These are phyloP conservation scores for Microcera coccophila DNA, from an alignment of 2,329 filamentous ascomycete species.

Conservation along the genomic window DNA sequence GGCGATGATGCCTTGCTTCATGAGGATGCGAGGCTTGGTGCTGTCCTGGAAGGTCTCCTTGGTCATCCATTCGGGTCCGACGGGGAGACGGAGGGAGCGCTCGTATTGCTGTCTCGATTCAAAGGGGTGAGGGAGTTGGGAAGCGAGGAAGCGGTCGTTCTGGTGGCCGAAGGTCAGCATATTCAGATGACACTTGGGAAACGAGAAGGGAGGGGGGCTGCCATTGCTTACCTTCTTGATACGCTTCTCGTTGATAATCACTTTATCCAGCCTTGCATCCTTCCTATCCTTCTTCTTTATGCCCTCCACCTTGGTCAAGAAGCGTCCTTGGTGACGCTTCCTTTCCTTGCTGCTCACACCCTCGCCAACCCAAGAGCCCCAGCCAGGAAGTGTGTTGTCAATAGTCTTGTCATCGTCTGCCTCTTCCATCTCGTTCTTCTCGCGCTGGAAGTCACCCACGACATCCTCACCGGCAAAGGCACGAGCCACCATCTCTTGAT, in stretches of 20 bases:
- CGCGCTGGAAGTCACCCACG: conserved; percentile 70
- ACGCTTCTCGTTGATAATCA: conserved; percentile 89
- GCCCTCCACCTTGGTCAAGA: conserved; percentile 65
- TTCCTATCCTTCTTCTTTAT: conserved; percentile 72
- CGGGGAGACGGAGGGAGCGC: conserved; percentile 75
- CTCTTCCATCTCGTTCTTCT: conserved; percentile 68
- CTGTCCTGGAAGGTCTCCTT: conserved; percentile 88
- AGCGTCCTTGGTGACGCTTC: conserved; percentile 59
- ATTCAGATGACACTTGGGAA: background rate
- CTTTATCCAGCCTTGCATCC: conserved; percentile 75
- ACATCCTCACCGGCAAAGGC: conserved; percentile 91
- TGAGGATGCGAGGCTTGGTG: conserved; percentile 82
- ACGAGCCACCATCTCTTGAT: conserved; percentile 67
- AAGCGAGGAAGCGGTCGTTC: conserved; percentile 84
- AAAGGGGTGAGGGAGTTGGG: conserved; percentile 81
- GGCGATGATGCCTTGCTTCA: conserved; percentile 87
- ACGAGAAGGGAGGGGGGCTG: background rate
- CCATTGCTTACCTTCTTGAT: conserved; percentile 69
- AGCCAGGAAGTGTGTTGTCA: conserved; percentile 85
- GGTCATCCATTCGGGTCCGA: conserved; percentile 95
- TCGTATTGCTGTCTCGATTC: conserved; percentile 89
- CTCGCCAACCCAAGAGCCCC: conserved; percentile 87
- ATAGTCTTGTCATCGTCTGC: conserved; percentile 81
- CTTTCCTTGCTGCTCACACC: conserved; percentile 70
- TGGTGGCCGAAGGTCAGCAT: conserved; percentile 30